phyloP scores from a whole-genome alignment of 73 alveolate genomes.

The Tetrahymena thermophila region DNA sequence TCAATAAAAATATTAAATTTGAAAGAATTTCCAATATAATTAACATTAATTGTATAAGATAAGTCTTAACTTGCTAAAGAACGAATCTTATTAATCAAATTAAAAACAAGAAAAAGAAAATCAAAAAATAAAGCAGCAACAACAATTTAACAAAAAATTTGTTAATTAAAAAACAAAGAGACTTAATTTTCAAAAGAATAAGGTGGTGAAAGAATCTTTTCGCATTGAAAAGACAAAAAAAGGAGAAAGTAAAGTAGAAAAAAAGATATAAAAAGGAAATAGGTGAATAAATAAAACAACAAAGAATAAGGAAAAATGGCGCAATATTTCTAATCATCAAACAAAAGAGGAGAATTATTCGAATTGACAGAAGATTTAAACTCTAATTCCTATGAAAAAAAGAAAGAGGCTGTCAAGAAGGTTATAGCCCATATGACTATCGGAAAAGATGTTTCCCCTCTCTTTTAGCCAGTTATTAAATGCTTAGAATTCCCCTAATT shows the following conservation, averaged over 20 bases:
- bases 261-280: neutral
- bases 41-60: neutral
- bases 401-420: conserved; percentile 35
- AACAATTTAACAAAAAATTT: neutral
- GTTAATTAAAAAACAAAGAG: neutral
- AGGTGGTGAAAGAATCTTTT: neutral
- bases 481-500: conserved; percentile 34
- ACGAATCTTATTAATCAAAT: neutral
- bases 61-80: neutral
- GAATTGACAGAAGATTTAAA: conserved; percentile 23
- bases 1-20: neutral
- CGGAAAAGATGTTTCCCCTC: conserved; percentile 30
- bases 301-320: neutral
- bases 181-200: neutral
- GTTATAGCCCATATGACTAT: conserved; percentile 28
- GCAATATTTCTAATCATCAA: neutral
- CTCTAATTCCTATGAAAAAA: conserved; percentile 12
- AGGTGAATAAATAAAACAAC: neutral
- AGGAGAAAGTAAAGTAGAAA: neutral
- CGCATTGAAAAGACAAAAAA: neutral
- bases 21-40: neutral
- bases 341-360: conserved; percentile 22
- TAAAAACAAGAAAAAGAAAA: neutral
- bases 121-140: neutral
- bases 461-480: conserved; percentile 29